Base-by-base conservation (phyloP, 495 filamentous ascomycete genomes). In the Neurospora sp. region DNA sequence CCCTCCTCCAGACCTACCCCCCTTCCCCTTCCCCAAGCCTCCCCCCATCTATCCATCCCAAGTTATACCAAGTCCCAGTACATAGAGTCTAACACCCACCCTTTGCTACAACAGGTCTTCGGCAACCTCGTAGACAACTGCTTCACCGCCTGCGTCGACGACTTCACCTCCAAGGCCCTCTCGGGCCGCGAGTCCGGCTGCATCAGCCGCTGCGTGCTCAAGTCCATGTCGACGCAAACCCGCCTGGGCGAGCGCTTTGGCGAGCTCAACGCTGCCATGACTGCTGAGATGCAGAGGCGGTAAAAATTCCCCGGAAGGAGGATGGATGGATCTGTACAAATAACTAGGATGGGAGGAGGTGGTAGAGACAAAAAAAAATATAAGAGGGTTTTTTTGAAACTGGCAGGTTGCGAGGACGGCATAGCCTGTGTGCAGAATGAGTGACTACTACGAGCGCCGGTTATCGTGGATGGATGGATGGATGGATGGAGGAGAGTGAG, bases 131-230 rank as follows among this genome's bases (percentile, higher is more conserved):
- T 98, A 73, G 92, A 96, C 77, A 86, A 91, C 80, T 99, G 96
- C 88, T 99, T 99, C 87, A 91, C 93, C 79, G 90, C 96, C 84
- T 99, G 96, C 85, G 89, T 98, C 82, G 95, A 93, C 82, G 95
- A 98, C 86, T 99, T 99, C 88, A 97, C 94, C 79, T 96, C 93
- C 86, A 98, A 98, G 85, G 93, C 93, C 8, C 88, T 99, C 40
- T 89, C 90, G 71, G 85, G 88, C 74, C 90, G 92, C 76, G 96
- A 99, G 83, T 91, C 94, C 79, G 88, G 91, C 77, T 98, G 96
- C 83, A 88, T 97, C 73, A 89, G 92, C 85, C 91, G 93, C 75
- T 99, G 96, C 82, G 94, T 98, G 31, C 91, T 95, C 83, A 99
- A 99, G 87, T 92, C 92, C 81, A 88, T 98, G 83, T 95, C 97